A percentile compares a stretch with the other conserved stretches of the same genome.
These are phyloP conservation scores for Tilletia indica DNA, from an alignment of 1,284 basidiomycete genomes.

Conservation along the genomic window DNA sequence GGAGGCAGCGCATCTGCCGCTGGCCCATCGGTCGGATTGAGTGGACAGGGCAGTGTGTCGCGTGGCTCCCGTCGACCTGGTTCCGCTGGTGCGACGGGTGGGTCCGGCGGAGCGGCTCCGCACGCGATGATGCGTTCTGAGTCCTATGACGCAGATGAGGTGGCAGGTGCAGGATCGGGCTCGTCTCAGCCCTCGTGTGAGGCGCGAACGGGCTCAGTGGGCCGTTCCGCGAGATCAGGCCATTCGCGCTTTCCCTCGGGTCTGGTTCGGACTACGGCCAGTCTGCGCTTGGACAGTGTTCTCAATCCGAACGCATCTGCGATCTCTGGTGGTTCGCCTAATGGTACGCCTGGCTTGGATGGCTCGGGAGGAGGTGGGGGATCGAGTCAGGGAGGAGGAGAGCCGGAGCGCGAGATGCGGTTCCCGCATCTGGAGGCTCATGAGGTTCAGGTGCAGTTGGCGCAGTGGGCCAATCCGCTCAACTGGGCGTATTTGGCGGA, in stretches of 20 bases:
- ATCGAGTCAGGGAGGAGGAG: not conserved
- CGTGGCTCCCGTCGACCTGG: not conserved
- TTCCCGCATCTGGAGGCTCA: constrained; percentile 16
- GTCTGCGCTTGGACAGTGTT: constrained; percentile 4
- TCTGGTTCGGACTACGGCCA: constrained; percentile 9
- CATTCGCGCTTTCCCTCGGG: constrained; percentile 16
- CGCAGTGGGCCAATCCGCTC: constrained; percentile 17
- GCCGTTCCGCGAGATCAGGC: not conserved
- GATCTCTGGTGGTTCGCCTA: too few species aligned
- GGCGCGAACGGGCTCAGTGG: not conserved
- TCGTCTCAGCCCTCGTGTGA: too few species aligned
- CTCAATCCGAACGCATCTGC: not conserved
- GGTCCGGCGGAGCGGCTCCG: too few species aligned
- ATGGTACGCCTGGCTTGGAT: not conserved
- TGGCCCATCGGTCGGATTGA: not conserved
- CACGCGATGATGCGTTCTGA: not conserved
- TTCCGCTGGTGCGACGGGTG: not conserved
- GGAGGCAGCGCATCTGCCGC: too few species aligned
- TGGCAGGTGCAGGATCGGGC: not conserved
- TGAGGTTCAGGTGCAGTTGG: constrained; percentile 7
- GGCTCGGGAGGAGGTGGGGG: not conserved
- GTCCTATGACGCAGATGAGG: not conserved
- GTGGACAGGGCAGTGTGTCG: not conserved
- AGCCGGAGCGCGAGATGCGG: not conserved
- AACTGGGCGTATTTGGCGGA: constrained; percentile 37